Evolutionary conservation across 208 protist genomes (phyloP).

Genomic region (Endotrypanum monterogeii): DNA sequence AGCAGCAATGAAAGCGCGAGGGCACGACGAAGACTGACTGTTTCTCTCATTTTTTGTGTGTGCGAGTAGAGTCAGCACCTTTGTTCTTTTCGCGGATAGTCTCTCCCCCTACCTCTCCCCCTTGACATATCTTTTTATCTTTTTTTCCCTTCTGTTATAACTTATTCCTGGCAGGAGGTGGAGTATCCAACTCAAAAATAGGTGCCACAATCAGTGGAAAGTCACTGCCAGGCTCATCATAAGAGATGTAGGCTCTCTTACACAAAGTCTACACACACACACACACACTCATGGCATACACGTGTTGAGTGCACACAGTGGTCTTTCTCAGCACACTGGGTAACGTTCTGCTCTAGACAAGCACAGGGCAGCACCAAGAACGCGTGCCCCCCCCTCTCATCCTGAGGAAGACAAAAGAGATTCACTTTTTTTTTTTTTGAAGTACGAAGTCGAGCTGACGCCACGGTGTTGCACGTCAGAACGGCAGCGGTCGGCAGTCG

Average conservation of each 20-base stretch:
- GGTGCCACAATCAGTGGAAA: conserved; percentile 1
- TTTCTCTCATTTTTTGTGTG: not conserved
- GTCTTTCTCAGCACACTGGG: not conserved
- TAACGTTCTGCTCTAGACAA: not conserved
- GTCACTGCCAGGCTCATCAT: conserved; percentile 1
- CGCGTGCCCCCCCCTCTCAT: not conserved
- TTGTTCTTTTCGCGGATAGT: not conserved
- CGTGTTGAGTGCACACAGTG: not conserved
- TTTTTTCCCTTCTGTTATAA: conserved; percentile 10
- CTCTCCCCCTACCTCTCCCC: not conserved
- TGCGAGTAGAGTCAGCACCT: not conserved
- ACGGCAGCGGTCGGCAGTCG: not conserved
- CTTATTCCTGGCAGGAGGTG: conserved; percentile 30
- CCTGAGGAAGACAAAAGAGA: not conserved
- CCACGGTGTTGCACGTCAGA: not conserved
- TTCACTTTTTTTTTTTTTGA: not conserved
- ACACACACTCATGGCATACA: not conserved
- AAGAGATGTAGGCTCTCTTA: not conserved
- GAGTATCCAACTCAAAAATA: conserved; percentile 23
- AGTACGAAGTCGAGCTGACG: not conserved
- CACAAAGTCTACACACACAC: not conserved
- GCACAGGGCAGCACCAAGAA: not conserved
- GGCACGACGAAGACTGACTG: not conserved
- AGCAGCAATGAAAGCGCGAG: too few species aligned
- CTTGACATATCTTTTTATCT: not conserved